These are phyloP conservation scores for Salix udensis DNA, from an alignment of 345 rosid species.

Conservation along the genomic window DNA sequence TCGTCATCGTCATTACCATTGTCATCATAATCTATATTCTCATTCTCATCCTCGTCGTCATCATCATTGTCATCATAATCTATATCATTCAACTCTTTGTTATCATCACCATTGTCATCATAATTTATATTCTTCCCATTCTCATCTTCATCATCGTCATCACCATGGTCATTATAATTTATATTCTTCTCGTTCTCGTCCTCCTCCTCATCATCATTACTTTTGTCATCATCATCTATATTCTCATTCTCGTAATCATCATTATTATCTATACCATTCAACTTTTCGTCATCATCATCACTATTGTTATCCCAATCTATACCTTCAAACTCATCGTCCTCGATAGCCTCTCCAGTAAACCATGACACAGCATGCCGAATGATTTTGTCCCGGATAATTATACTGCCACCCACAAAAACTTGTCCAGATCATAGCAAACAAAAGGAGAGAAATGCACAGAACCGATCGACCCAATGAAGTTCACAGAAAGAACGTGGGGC, in stretches of 20 bases:
- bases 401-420: neutral
- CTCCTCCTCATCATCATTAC: no score
- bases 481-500: neutral
- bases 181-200: no score
- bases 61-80: no score
- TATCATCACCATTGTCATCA: no score
- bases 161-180: neutral
- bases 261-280: neutral
- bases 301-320: neutral
- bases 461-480: fast-evolving
- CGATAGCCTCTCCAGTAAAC: slow-evolving; percentile 20
- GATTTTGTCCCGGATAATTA: slow-evolving; percentile 20
- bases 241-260: neutral
- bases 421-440: neutral
- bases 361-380: slow-evolving; percentile 24
- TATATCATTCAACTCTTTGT: neutral
- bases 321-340: slow-evolving; percentile 5
- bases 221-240: no score
- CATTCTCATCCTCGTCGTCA: no score
- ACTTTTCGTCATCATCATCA: neutral
- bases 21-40: neutral
- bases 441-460: neutral
- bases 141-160: no score
- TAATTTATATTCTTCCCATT: no score
- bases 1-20: neutral